Base-by-base conservation (phyloP, 164 flowering plant genomes). In the Pachysandra terminalis region DNA sequence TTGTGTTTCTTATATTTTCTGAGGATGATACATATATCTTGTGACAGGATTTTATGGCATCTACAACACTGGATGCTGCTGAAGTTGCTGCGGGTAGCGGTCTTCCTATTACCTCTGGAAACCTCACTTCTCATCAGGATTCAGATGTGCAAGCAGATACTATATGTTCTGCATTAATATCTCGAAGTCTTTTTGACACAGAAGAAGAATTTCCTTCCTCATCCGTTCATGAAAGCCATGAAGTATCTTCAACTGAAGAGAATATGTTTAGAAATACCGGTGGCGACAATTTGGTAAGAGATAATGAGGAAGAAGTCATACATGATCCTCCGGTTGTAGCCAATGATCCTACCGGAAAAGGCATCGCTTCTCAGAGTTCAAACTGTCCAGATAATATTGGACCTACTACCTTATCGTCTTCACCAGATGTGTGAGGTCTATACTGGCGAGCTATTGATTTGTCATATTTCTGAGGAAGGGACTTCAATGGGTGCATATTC, bases 131-230 rank as follows among this genome's bases (percentile, higher is more conserved):
- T 24, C 28, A 51, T 56, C 54, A 23, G 25, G 48, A 68, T n/a
- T 32, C 56, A 7, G 69, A 59, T 25, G 23, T n/a, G 40, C 32
- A 63, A 26, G 10, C 49, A 17, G 49, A 56, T 17, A 22, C 56
- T 17, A 58, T 61, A 2, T 35, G 40, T 73, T 61, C 73, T 70
- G 59, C 67, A 53, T 66, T 74, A 48, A 61, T 70, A 25, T 74
- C 73, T 48, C 70, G 64, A 19, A 74, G 73, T 40, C 77, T 74
- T 48, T 74, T 74, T 66, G 73, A 66, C 45, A 19, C 55, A 6
- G 70, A 70, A 65, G 77, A 74, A 61, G 77, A 74, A 41, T 65
- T 62, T 24, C 21, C 26, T 54, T 63, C 27, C 24, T 40, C 19
- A 48, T 60, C 70, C 32, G 25, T 32, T 54, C 73, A 69, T 6